Base-by-base conservation (phyloP, 2,329 filamentous ascomycete genomes). In the Fusarium globosum region DNA sequence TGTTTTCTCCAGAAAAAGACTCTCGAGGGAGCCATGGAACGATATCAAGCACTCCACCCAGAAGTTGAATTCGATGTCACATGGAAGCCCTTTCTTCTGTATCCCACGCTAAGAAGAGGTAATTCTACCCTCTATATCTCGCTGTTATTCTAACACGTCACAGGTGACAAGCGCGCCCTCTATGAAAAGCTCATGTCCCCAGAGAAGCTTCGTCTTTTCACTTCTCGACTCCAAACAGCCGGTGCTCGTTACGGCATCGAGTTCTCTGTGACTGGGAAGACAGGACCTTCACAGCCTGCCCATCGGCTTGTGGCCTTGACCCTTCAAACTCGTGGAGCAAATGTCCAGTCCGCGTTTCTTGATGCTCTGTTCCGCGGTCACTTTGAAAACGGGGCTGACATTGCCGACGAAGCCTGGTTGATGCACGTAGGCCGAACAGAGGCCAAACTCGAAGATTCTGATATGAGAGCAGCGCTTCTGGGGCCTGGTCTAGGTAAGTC, bases 1-100 rank as follows among this genome's bases (percentile, higher is more conserved):
- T 88, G 85, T 73, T 89, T 86, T 73, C 81, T 88, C 66, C 83
- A 84, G 65, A 83, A 86, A 69, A 83, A 81, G 63, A 84, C 82
- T 61, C 81, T 89, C 58, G 83, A 87, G 65, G 72, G 68, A 18
- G 86, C 87, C 61, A 86, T 88, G 69, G 76, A 80, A 28, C 72
- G 77, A 11, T 87, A 85, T 76, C 79, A 79, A 61, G 71, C 77
- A 8, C 73, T 72, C 20, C 81, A 87, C 66, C 85, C 85, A 0
- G 81, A 83, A 21, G 81, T 83, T 30, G 80, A 82, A 10, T 88
- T 88, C 64, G 82, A 86, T 46, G 77, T 88, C 18, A 77, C 79
- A 4, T 88, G 85, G 80, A 84, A 83, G 45, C 86, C 87, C 0
- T 87, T 84, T 66, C 82, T 87, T 61, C 80, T 88, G 4, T 81